phyloP scores from a whole-genome alignment of 306 rosid species.

The Fragaria iinumae region DNA sequence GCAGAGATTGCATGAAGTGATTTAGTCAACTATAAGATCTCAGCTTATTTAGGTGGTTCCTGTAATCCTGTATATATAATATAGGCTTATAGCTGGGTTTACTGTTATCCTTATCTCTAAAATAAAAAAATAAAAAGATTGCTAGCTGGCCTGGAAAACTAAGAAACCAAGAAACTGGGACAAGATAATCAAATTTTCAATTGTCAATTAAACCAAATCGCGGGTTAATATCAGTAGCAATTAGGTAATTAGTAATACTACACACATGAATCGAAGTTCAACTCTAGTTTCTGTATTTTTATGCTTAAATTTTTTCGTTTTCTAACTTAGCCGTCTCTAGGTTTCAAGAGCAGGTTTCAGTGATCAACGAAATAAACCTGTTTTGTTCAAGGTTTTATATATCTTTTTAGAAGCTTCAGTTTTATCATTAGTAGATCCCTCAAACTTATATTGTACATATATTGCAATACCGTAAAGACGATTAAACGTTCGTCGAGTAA shows the following conservation, averaged over 20 bases:
- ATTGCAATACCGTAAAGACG: background rate
- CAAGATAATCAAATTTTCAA: background rate
- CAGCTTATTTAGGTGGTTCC: background rate
- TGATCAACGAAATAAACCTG: background rate
- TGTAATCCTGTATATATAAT: background rate
- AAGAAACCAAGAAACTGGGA: background rate
- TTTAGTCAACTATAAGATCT: conserved; percentile 1
- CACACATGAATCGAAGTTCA: background rate
- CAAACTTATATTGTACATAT: background rate
- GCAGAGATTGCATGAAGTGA: background rate
- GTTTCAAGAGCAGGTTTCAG: background rate
- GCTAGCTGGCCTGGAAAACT: background rate
- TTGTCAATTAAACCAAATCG: background rate
- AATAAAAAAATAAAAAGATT: background rate
- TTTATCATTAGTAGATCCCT: background rate
- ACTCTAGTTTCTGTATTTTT: too few species aligned
- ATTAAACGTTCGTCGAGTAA: background rate
- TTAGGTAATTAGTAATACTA: background rate
- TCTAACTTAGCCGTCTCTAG: background rate
- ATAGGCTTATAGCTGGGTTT: background rate
- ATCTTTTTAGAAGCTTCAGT: background rate
- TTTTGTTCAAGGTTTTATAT: background rate
- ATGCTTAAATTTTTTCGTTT: background rate
- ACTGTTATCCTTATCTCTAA: conserved; percentile 6
- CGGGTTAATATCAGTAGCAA: background rate